Conservation (phyloP, 352 stramenopile genomes). For the Phytophthora cryptogea region DNA sequence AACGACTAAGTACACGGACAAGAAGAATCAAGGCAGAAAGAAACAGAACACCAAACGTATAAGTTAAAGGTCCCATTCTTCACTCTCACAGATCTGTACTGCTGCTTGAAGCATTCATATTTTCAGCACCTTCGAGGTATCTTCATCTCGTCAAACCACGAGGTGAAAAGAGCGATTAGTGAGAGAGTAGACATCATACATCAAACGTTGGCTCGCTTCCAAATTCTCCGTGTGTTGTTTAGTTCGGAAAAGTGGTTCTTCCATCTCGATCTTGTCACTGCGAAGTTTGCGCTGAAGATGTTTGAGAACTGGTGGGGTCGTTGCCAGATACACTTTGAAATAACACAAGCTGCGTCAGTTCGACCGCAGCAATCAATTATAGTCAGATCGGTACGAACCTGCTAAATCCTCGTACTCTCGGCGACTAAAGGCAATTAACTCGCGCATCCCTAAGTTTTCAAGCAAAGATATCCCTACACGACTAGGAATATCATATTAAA, state of each 20-base stretch:
- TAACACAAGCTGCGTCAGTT: slow-evolving; percentile 7
- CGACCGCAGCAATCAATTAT: background rate
- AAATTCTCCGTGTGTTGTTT: slow-evolving; percentile 36
- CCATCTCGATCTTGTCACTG: slow-evolving; percentile 2
- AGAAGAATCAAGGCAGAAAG: slow-evolving; percentile 19
- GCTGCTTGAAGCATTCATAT: too few species aligned
- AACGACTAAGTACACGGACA: slow-evolving; percentile 30
- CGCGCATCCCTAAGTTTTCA: slow-evolving; percentile 37
- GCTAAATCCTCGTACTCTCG: slow-evolving; percentile 61
- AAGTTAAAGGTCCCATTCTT: slow-evolving; percentile 20
- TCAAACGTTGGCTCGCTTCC: slow-evolving; percentile 46
- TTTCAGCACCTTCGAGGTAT: background rate
- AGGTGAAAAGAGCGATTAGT: slow-evolving; percentile 37
- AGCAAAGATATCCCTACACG: slow-evolving; percentile 58
- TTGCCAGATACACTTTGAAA: slow-evolving; percentile 41
- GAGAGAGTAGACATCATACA: slow-evolving; percentile 37
- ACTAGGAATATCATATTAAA: slow-evolving; percentile 19
- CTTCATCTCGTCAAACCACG: slow-evolving; percentile 21
- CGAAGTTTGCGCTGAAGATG: slow-evolving; percentile 32
- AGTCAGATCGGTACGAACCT: slow-evolving; percentile 23
- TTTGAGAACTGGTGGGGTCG: slow-evolving; percentile 18
- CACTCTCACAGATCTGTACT: background rate
- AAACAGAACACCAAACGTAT: slow-evolving; percentile 15
- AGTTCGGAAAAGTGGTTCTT: slow-evolving; percentile 46
- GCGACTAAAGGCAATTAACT: slow-evolving; percentile 45